phyloP scores from a whole-genome alignment of 257 asterid genomes.

The Ocimum tenuiflorum region DNA sequence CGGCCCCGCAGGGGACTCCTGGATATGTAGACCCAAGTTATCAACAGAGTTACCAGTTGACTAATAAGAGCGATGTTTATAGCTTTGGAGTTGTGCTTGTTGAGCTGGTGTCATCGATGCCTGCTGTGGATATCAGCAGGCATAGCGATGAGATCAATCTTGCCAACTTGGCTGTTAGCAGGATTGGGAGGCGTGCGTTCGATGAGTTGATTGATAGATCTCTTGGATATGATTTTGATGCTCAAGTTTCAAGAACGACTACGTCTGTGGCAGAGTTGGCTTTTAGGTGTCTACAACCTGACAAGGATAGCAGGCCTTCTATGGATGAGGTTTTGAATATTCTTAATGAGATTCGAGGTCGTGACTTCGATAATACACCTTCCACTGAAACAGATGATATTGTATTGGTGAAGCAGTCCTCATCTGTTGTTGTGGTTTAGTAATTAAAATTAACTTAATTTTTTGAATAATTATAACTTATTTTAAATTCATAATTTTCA shows the following conservation, averaged over 20 bases:
- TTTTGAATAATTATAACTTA: no score
- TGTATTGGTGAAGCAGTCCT: constrained; percentile 27
- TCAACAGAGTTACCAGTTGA: constrained; percentile 40
- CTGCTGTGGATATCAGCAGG: constrained; percentile 48
- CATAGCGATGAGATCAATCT: constrained; percentile 38
- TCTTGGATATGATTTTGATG: constrained; percentile 36
- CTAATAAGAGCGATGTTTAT: constrained; percentile 45
- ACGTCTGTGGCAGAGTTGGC: constrained; percentile 46
- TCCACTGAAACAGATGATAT: constrained; percentile 35
- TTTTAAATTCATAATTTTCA: no score
- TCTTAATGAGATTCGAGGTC: constrained; percentile 26
- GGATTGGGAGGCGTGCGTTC: constrained; percentile 33
- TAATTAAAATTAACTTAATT: no score
- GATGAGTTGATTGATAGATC: constrained; percentile 38
- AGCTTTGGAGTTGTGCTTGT: constrained; percentile 56
- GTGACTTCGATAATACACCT: neutral
- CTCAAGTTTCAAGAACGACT: constrained; percentile 34
- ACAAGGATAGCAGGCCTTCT: constrained; percentile 45
- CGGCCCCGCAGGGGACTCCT: constrained; percentile 59
- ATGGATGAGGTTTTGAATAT: constrained; percentile 42
- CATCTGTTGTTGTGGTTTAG: no score
- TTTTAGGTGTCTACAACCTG: constrained; percentile 42
- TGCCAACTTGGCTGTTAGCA: constrained; percentile 38
- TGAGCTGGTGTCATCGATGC: constrained; percentile 51
- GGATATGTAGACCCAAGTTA: constrained; percentile 55